Evolutionary conservation across 306 rosid genomes (phyloP).

Genomic region (Glycine soja): DNA sequence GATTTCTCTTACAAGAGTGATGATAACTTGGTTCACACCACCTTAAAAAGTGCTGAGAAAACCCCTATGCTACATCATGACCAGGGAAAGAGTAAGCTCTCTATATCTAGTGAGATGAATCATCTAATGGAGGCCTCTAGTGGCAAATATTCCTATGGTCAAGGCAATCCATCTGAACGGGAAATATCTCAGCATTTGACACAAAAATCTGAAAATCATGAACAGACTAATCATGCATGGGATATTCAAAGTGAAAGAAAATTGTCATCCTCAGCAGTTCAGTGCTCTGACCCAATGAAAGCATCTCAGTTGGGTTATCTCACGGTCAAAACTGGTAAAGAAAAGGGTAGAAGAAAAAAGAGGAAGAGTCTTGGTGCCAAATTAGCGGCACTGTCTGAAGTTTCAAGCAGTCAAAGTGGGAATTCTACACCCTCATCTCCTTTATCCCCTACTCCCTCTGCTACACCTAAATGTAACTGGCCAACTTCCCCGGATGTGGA

Average conservation of each 20-base stretch:
- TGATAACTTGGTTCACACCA: constrained; percentile 48
- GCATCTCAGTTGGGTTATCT: constrained; percentile 60
- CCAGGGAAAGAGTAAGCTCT: constrained; percentile 55
- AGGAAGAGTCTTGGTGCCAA: constrained; percentile 68
- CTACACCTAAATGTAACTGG: constrained; percentile 62
- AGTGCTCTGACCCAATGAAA: constrained; percentile 52
- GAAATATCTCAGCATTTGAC: constrained; percentile 47
- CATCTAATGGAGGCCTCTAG: constrained; percentile 52
- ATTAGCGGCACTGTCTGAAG: constrained; percentile 68
- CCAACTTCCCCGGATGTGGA: constrained; percentile 57
- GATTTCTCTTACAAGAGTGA: constrained; percentile 55
- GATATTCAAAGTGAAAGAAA: constrained; percentile 55
- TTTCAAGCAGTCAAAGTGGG: constrained; percentile 97
- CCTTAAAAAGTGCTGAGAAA: constrained; percentile 50
- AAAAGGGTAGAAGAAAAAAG: constrained; percentile 77
- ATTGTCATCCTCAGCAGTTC: constrained; percentile 45
- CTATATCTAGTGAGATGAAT: constrained; percentile 54
- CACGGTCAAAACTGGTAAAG: constrained; percentile 73
- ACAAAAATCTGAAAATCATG: constrained; percentile 44
- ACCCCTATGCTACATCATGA: constrained; percentile 44
- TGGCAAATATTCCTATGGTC: constrained; percentile 47
- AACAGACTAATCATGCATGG: constrained; percentile 40
- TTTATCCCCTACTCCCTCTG: constrained; percentile 64
- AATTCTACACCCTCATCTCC: constrained; percentile 98
- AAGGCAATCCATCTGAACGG: constrained; percentile 45